Evolutionary conservation across 192 early-diverging fungal species (phyloP).

Genomic region (Entomortierella parvispora): DNA sequence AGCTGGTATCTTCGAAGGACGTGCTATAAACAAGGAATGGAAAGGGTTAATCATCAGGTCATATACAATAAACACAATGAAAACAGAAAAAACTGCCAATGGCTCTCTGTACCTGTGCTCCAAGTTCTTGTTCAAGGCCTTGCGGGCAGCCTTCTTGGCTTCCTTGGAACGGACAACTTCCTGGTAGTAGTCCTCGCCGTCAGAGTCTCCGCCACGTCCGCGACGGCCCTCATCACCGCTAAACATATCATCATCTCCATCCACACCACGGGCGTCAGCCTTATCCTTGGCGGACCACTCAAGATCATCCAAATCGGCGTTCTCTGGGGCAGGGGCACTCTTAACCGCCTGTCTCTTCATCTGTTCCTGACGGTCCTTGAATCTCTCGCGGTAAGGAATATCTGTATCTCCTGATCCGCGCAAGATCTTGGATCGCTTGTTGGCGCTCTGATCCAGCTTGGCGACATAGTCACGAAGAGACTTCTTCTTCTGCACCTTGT

Average conservation of each 20-base stretch:
- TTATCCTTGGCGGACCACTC: slow-evolving; percentile 69
- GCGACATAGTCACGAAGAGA: slow-evolving; percentile 70
- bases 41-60: slow-evolving; percentile 1
- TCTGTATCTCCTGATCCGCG: slow-evolving; percentile 76
- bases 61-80: neutral
- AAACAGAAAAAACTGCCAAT: neutral
- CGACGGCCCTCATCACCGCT: slow-evolving; percentile 20
- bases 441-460: slow-evolving; percentile 66
- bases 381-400: slow-evolving; percentile 79
- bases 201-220: slow-evolving; percentile 19
- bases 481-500: slow-evolving; percentile 76
- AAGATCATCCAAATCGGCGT: slow-evolving; percentile 65
- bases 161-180: slow-evolving; percentile 56
- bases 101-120: slow-evolving; percentile 55
- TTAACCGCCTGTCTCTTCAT: slow-evolving; percentile 45
- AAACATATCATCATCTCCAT: slow-evolving; percentile 52
- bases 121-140: slow-evolving; percentile 54
- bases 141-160: slow-evolving; percentile 62
- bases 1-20: slow-evolving; percentile 48
- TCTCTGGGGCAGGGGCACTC: slow-evolving; percentile 58
- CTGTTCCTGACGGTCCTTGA: slow-evolving; percentile 52
- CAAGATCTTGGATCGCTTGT: slow-evolving; percentile 57
- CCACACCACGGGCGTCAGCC: slow-evolving; percentile 55
- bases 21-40: slow-evolving; percentile 21
- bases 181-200: slow-evolving; percentile 66